Conservation (phyloP, 164 flowering plant genomes). For the Paratinospora sagittata region DNA sequence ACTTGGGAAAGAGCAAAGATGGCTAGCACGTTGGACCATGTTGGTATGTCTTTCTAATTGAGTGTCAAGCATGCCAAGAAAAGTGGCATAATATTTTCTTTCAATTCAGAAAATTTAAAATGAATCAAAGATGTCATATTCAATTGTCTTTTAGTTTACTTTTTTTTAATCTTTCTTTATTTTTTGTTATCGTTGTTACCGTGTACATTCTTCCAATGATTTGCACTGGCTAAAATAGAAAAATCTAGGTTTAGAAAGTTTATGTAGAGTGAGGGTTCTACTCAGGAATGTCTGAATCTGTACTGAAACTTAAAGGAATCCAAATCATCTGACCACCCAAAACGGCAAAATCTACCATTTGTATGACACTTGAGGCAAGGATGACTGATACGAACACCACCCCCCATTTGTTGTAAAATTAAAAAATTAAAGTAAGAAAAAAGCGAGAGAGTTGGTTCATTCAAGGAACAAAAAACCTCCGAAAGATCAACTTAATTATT, state of each 20-base stretch:
- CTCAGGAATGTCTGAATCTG: background rate
- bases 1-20: slow-evolving; percentile 92
- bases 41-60: slow-evolving; percentile 39
- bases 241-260: background rate
- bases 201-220: background rate
- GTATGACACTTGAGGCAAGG: background rate
- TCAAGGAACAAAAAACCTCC: no score
- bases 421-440: no score
- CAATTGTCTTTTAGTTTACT: no score
- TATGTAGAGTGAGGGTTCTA: background rate
- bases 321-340: no score
- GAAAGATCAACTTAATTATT: no score
- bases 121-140: background rate
- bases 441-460: no score
- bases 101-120: background rate
- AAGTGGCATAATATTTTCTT: background rate
- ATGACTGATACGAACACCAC: no score
- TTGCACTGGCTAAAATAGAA: background rate
- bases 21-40: slow-evolving; percentile 68
- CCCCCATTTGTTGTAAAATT: no score
- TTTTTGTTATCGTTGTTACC: background rate
- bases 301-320: background rate
- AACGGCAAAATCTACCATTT: no score
- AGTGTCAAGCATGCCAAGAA: background rate
- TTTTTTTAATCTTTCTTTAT: background rate